These are phyloP conservation scores for Psilocybe azurescens DNA, from an alignment of 768 basidiomycete genomes.

Conservation along the genomic window DNA sequence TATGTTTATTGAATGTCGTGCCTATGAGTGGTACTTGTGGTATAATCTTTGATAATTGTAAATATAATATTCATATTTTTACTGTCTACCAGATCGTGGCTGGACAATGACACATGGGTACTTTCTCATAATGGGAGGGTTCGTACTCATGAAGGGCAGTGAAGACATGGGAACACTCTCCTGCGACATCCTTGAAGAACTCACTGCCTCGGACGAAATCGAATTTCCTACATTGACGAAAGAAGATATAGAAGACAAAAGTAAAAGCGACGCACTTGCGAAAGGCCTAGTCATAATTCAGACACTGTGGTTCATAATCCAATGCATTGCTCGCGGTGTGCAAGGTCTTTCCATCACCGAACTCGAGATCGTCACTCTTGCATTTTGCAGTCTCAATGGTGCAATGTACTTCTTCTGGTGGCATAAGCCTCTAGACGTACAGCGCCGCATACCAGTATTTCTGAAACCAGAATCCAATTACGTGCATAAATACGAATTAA, in stretches of 20 bases:
- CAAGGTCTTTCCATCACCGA: not conserved
- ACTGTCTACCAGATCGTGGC: not conserved
- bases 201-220: slow-evolving; percentile 13
- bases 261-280: slow-evolving; percentile 34
- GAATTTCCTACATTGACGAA: slow-evolving; percentile 18
- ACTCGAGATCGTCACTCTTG: not conserved
- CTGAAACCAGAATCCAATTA: not conserved
- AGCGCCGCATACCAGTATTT: not conserved
- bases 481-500: not conserved
- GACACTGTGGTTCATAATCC: slow-evolving; percentile 1
- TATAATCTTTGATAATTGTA: too few species aligned
- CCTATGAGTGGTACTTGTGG: not conserved
- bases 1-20: slow-evolving; percentile 2
- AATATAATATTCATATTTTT: too few species aligned
- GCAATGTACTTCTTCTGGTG: slow-evolving; percentile 4
- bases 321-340: not conserved
- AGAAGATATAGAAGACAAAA: slow-evolving; percentile 23
- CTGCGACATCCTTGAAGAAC: slow-evolving; percentile 5
- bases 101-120: slow-evolving; percentile 16
- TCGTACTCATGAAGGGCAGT: slow-evolving; percentile 26
- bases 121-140: slow-evolving; percentile 23
- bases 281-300: not conserved
- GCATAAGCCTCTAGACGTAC: not conserved
- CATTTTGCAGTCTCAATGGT: not conserved
- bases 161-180: not conserved